Evolutionary conservation across 345 rosid genomes (phyloP).

Genomic region (Brassica juncea): DNA sequence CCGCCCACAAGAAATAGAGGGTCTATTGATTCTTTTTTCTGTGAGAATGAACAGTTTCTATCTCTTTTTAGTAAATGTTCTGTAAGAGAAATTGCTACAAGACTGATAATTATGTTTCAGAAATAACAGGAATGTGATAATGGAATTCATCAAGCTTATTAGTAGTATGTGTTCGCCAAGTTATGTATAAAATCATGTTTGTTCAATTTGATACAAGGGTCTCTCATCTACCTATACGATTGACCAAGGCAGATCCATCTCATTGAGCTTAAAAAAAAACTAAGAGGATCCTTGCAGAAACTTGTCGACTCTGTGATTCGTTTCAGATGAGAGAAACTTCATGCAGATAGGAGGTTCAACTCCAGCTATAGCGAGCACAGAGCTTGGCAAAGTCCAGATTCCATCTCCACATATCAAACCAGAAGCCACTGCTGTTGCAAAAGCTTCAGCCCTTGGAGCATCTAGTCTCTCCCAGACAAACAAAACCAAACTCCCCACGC

Average conservation of each 20-base stretch:
- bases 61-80: slow-evolving; percentile 7
- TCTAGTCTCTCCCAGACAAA: slow-evolving; percentile 63
- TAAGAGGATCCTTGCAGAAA: slow-evolving; percentile 40
- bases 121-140: background rate
- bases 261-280: slow-evolving; percentile 10
- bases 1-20: slow-evolving; percentile 12
- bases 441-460: slow-evolving; percentile 58
- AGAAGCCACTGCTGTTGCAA: slow-evolving; percentile 72
- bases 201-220: background rate
- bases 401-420: slow-evolving; percentile 92
- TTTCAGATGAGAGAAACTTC: slow-evolving; percentile 73
- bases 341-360: slow-evolving; percentile 79
- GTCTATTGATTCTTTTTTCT: slow-evolving; percentile 13
- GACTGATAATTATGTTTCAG: background rate
- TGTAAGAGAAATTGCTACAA: background rate
- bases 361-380: slow-evolving; percentile 72
- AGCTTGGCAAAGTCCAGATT: slow-evolving; percentile 86
- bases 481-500: slow-evolving; percentile 77
- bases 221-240: slow-evolving; percentile 21
- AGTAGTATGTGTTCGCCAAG: slow-evolving; percentile 7
- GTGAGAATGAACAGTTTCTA: slow-evolving; percentile 18
- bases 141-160: background rate
- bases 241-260: slow-evolving; percentile 7
- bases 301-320: slow-evolving; percentile 56
- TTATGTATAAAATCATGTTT: slow-evolving; percentile 17